phyloP scores from a whole-genome alignment of 2,329 filamentous ascomycete species.

The Ascochyta koolunga region DNA sequence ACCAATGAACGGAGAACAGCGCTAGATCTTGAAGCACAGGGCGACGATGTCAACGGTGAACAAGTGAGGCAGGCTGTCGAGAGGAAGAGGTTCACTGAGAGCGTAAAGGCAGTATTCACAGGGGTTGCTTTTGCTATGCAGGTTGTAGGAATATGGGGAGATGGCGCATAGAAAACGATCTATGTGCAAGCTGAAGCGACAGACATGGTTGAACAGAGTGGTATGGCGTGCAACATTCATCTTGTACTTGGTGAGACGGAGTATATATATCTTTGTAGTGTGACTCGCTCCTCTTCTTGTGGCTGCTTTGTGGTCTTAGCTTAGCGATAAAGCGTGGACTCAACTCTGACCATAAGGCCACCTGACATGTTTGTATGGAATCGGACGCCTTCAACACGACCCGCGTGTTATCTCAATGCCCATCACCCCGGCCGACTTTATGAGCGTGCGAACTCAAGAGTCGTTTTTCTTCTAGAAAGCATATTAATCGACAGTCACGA shows the following conservation, averaged over 20 bases:
- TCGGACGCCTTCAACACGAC: background rate
- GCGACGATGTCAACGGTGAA: slow-evolving; percentile 57
- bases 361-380: background rate
- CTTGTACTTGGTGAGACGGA: background rate
- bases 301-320: background rate
- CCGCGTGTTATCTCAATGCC: no score
- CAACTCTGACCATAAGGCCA: background rate
- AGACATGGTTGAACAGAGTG: background rate
- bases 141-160: slow-evolving; percentile 58
- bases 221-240: background rate
- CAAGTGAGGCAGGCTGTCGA: slow-evolving; percentile 55
- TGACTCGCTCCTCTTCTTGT: slow-evolving; percentile 3
- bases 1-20: slow-evolving; percentile 30
- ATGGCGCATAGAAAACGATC: slow-evolving; percentile 40
- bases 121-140: slow-evolving; percentile 55
- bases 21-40: slow-evolving; percentile 41
- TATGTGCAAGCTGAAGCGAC: background rate
- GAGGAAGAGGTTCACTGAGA: slow-evolving; percentile 50
- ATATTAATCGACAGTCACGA: no score
- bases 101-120: slow-evolving; percentile 49
- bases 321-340: slow-evolving; percentile 1
- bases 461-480: no score
- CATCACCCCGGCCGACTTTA: no score
- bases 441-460: no score
- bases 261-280: background rate